Conservation (phyloP, 768 basidiomycete species). For the Amanita pseudoporphyria region DNA sequence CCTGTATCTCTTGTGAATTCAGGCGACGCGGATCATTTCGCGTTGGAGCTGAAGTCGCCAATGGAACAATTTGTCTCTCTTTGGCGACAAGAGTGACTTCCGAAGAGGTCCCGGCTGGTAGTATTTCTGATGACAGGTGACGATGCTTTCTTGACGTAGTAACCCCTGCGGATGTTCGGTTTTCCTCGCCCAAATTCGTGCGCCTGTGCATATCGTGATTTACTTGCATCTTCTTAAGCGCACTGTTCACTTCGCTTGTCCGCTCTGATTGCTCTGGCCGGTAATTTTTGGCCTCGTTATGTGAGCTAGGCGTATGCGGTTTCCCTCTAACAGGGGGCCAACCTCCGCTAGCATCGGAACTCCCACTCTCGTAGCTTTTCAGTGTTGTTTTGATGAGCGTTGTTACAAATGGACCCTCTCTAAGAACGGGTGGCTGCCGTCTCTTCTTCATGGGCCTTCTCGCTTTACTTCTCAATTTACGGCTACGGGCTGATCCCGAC, state of each 20-base stretch:
- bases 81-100: too few species aligned
- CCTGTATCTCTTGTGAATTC: background rate
- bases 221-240: too few species aligned
- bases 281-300: background rate
- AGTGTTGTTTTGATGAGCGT: conserved; percentile 13
- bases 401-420: conserved; percentile 23
- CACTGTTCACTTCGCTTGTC: background rate
- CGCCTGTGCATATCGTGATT: background rate
- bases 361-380: conserved; percentile 2
- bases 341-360: conserved; percentile 11
- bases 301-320: background rate
- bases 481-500: background rate
- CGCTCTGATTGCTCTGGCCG: background rate
- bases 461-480: background rate
- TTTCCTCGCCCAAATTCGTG: background rate
- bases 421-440: conserved; percentile 12
- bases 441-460: conserved; percentile 7
- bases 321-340: conserved; percentile 21
- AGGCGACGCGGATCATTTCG: background rate
- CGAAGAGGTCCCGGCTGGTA: background rate
- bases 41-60: background rate
- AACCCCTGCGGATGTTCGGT: background rate
- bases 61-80: background rate
- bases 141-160: background rate
- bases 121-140: background rate